phyloP scores from a whole-genome alignment of 1,139 yeast species.

The Kodamaea sp. region DNA sequence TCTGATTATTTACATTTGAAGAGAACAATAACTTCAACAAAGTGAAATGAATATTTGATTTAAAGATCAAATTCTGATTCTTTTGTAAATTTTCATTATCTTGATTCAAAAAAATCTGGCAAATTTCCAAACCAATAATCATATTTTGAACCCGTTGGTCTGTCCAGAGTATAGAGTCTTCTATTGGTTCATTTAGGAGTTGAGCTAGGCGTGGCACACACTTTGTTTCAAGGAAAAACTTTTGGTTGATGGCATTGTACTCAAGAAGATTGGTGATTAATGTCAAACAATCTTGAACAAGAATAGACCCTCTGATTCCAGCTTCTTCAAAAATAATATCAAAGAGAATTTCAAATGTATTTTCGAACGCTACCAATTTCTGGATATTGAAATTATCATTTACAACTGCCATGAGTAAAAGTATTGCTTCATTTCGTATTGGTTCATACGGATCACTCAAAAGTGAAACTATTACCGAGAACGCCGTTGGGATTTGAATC shows the following conservation, averaged over 20 bases:
- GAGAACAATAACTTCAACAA: constrained; percentile 70
- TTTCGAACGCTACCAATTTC: constrained; percentile 91
- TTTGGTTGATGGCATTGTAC: constrained; percentile 89
- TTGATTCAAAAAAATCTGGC: constrained; percentile 68
- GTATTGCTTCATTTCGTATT: constrained; percentile 82
- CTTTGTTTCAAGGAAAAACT: constrained; percentile 79
- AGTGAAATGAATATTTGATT: constrained; percentile 60
- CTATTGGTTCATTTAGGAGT: constrained; percentile 59
- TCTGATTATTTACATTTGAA: constrained; percentile 53
- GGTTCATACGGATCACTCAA: constrained; percentile 79
- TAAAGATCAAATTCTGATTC: constrained; percentile 62
- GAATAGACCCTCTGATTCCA: constrained; percentile 83
- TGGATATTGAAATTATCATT: constrained; percentile 84
- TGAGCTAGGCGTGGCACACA: constrained; percentile 63
- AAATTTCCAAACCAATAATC: constrained; percentile 64
- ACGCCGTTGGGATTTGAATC: constrained; percentile 71
- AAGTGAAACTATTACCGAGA: constrained; percentile 67
- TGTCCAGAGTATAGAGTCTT: constrained; percentile 59
- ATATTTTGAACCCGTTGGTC: constrained; percentile 69
- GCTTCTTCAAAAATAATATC: constrained; percentile 81
- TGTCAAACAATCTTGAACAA: constrained; percentile 85
- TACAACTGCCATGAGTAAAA: constrained; percentile 71
- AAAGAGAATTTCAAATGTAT: constrained; percentile 80
- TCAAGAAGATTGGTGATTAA: constrained; percentile 65
- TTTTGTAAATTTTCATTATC: constrained; percentile 62